Evolutionary conservation across 345 rosid species (phyloP).

Genomic region (Syzygium jambos): DNA sequence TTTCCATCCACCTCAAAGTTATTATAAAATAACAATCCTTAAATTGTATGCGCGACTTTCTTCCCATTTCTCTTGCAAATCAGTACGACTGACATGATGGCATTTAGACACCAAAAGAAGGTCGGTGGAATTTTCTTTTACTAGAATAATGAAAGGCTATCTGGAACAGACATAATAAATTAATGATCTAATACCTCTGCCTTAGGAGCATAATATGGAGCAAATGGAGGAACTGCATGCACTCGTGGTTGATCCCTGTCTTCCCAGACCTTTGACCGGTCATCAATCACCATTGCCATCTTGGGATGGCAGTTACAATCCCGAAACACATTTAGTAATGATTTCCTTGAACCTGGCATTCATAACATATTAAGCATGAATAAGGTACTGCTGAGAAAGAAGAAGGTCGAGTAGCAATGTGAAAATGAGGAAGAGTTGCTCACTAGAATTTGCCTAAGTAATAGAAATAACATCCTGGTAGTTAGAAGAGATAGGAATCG

Average conservation of each 20-base stretch:
- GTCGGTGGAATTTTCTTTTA: not conserved
- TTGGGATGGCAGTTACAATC: conserved; percentile 88
- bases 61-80: not conserved
- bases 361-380: not conserved
- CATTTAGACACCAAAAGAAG: not conserved
- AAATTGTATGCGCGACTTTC: not conserved
- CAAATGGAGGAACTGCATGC: conserved; percentile 86
- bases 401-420: not conserved
- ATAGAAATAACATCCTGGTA: not conserved
- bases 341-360: conserved; percentile 64
- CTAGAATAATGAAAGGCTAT: not conserved
- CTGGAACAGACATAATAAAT: not conserved
- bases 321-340: conserved; percentile 75
- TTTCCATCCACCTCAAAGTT: not conserved
- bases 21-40: not conserved
- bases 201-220: conserved; percentile 95
- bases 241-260: conserved; percentile 95
- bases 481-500: not conserved
- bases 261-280: conserved; percentile 94
- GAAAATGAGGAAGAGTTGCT: not conserved
- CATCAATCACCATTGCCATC: conserved; percentile 99
- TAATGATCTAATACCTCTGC: conserved; percentile 64
- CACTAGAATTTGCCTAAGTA: not conserved
- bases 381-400: not conserved
- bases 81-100: not conserved